phyloP scores from a whole-genome alignment of 108 stramenopile genomes.

The Cylindrotheca closterium region DNA sequence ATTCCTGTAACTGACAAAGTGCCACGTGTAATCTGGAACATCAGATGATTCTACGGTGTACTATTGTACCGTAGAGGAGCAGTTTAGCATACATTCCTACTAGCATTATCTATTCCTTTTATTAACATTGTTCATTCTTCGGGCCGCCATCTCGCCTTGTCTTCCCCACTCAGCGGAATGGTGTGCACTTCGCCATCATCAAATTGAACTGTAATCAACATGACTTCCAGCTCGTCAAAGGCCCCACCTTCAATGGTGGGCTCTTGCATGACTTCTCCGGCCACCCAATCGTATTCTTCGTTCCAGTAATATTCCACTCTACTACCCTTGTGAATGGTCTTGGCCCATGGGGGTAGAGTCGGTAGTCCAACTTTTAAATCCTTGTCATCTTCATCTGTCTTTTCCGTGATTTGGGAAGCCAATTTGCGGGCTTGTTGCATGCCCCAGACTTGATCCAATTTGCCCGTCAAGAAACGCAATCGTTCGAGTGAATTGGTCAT shows the following conservation, averaged over 20 bases:
- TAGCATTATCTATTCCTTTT: too few species aligned
- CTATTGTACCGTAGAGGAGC: too few species aligned
- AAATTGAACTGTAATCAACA: constrained; percentile 70
- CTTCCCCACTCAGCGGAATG: constrained; percentile 73
- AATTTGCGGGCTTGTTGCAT: constrained; percentile 57
- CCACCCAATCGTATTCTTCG: constrained; percentile 75
- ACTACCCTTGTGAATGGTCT: constrained; percentile 60
- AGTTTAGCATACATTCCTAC: too few species aligned
- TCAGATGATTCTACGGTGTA: too few species aligned
- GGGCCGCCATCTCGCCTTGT: constrained; percentile 85
- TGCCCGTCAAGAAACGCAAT: constrained; percentile 50
- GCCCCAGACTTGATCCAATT: constrained; percentile 46
- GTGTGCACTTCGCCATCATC: constrained; percentile 73
- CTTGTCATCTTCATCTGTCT: constrained; percentile 44
- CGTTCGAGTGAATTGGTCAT: constrained; percentile 56
- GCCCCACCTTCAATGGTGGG: constrained; percentile 55
- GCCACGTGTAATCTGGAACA: too few species aligned
- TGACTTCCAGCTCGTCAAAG: constrained; percentile 63
- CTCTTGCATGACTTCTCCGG: constrained; percentile 69
- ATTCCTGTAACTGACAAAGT: too few species aligned
- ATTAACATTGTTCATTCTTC: constrained; percentile 7
- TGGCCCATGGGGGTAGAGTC: constrained; percentile 67
- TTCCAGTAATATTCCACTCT: constrained; percentile 82
- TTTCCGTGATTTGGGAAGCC: constrained; percentile 54
- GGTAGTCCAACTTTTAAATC: constrained; percentile 79